Base-by-base conservation (phyloP, 2,329 filamentous ascomycete species). In the Lecanicillium sp. region DNA sequence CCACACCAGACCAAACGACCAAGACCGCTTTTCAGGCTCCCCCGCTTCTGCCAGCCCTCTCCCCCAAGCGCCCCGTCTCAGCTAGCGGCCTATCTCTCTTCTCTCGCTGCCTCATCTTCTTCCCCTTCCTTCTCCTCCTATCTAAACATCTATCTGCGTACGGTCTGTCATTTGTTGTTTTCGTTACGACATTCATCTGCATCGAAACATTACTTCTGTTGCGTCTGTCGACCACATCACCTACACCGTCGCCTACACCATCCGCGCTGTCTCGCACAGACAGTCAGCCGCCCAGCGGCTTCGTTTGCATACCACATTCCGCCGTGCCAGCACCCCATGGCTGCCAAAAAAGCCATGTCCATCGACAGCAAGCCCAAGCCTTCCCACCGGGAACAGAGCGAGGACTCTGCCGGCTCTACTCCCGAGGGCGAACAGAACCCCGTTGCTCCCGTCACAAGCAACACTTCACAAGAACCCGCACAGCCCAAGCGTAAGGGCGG, bases 401-500 rank as follows among this genome's bases (percentile, higher is more conserved):
- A 81, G 51, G 81, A 83, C 52, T 83, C 80, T 47, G 67, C 74
- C 60, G 76, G 70, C 54, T 83, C 80, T 37, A 80, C 77, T 54
- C 77, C 77, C 15, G 81, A 84, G 53, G 70, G 72, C 58, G 79
- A 82, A 45, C 66, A 67, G 38, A 60, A 59, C 49, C 54, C 55
- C 43, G 60, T 65, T 42, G 58, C 66, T 48, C 60, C 65, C 49
- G 59, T 58, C 54, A 57, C 48, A n/a, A 50, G 39, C 51, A 58
- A 60, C 55, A 61, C 59, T 53, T 62, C 67, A 23, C 75, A 75
- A 55, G 78, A 81, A 59, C 67, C 65, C 56, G 78, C 79, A 62
- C 79, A 81, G 54, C 90, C 90, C 64, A 98, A 98, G 77, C 83
- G 93, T 63, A 98, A 98, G 75, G 93, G 93, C 62, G 93, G 93